Percentiles rank a stretch among this genome's conserved stretches.
These are phyloP conservation scores for Globisporangium emineosum DNA, from an alignment of 352 stramenopile genomes.

Conservation along the genomic window DNA sequence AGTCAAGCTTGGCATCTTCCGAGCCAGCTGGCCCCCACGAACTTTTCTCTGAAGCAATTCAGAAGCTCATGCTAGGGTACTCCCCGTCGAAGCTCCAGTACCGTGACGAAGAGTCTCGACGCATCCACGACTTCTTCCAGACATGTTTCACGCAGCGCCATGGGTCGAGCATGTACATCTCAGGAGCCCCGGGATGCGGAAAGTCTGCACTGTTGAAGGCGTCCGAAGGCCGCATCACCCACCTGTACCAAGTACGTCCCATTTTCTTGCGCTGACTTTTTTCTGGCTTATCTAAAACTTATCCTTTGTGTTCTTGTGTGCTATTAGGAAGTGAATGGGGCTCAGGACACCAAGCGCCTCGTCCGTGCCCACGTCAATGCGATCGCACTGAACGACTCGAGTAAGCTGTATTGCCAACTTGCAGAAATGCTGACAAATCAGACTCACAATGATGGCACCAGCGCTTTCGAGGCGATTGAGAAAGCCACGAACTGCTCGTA, in stretches of 20 bases:
- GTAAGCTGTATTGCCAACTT: constrained; percentile 50
- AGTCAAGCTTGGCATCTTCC: constrained; percentile 2
- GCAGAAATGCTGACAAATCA: constrained; percentile 52
- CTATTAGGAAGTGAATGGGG: constrained; percentile 19
- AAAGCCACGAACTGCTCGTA: constrained; percentile 34
- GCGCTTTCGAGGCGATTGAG: constrained; percentile 71
- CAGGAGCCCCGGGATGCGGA: constrained; percentile 67
- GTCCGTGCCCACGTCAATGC: constrained; percentile 70
- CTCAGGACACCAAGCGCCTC: constrained; percentile 28
- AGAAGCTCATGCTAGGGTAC: constrained; percentile 48
- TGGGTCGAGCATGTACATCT: constrained; percentile 75
- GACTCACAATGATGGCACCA: constrained; percentile 33
- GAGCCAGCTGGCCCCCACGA: constrained; percentile 16
- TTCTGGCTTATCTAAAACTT: neutral
- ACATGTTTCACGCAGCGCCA: constrained; percentile 46
- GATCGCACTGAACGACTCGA: constrained; percentile 55
- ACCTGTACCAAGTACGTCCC: constrained; percentile 46
- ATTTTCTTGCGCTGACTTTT: neutral
- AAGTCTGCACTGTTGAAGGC: constrained; percentile 74
- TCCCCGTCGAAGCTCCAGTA: constrained; percentile 44
- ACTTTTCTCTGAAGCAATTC: constrained; percentile 36
- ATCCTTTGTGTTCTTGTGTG: neutral
- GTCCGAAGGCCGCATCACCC: constrained; percentile 42
- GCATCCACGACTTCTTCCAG: constrained; percentile 58
- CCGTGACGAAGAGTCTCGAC: constrained; percentile 51